Percentiles rank a stretch among this genome's conserved stretches.
Evolutionary conservation across 768 basidiomycete species (phyloP).

Genomic region (Lentinula edodes): DNA sequence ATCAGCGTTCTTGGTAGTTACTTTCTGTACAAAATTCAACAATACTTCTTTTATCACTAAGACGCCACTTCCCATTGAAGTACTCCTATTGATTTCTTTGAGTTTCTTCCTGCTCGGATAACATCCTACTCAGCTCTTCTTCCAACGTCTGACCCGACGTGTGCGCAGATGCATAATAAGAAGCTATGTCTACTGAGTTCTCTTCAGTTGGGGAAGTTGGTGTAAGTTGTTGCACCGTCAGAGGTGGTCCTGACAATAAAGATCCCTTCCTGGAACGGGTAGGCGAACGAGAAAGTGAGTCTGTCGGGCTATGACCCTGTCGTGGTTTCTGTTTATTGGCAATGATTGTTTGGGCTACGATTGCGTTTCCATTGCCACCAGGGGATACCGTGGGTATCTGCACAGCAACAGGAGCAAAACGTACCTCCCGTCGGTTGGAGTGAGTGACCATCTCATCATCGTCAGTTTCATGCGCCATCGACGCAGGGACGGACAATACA

Average conservation of each 20-base stretch:
- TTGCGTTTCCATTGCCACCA: background rate
- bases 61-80: background rate
- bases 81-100: background rate
- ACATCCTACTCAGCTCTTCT: background rate
- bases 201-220: background rate
- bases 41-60: background rate
- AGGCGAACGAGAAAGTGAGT: background rate
- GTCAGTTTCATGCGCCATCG: background rate
- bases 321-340: background rate
- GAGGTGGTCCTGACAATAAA: background rate
- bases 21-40: background rate
- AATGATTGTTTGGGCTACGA: background rate
- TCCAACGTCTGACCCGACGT: background rate
- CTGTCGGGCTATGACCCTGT: too few relatives aligned
- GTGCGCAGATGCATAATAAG: background rate
- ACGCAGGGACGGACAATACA: background rate
- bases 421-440: background rate
- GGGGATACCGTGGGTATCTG: background rate
- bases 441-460: background rate
- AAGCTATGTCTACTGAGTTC: background rate
- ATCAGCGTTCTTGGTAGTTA: too few relatives aligned
- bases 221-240: background rate
- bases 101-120: background rate
- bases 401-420: background rate
- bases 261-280: background rate